Evolutionary conservation across 345 rosid genomes (phyloP).

Genomic region (Fremontodendron californicum): DNA sequence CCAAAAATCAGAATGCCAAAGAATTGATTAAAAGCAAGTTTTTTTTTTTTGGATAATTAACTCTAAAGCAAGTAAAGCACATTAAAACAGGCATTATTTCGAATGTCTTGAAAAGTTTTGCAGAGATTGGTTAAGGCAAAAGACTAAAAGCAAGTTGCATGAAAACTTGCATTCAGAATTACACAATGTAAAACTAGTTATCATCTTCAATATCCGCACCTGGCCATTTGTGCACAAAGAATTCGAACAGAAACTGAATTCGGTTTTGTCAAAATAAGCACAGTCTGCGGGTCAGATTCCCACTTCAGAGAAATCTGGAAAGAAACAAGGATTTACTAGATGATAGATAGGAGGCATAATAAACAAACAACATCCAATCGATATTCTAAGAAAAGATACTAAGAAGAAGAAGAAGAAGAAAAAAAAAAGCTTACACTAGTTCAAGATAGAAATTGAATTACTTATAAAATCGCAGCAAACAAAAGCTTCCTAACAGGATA

Average conservation of each 20-base stretch:
- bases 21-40: background rate
- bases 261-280: conserved; percentile 88
- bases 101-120: background rate
- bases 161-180: conserved; percentile 6
- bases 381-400: background rate
- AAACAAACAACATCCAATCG: background rate
- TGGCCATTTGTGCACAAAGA: conserved; percentile 79
- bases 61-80: background rate
- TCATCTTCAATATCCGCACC: conserved; percentile 41
- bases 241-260: conserved; percentile 73
- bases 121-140: background rate
- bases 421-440: background rate
- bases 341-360: background rate
- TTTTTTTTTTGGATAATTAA: background rate
- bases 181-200: conserved; percentile 2
- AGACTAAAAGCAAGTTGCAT: background rate
- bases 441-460: background rate
- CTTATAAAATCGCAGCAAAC: conserved; percentile 2
- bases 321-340: background rate
- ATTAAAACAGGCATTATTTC: background rate
- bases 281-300: conserved; percentile 88
- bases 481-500: background rate
- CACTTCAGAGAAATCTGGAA: conserved; percentile 92
- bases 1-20: background rate
- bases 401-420: background rate